A percentile compares a stretch with the other conserved stretches of the same genome.
Evolutionary conservation across 768 basidiomycete genomes (phyloP).

Genomic region (Leucocoprinus leucothites): DNA sequence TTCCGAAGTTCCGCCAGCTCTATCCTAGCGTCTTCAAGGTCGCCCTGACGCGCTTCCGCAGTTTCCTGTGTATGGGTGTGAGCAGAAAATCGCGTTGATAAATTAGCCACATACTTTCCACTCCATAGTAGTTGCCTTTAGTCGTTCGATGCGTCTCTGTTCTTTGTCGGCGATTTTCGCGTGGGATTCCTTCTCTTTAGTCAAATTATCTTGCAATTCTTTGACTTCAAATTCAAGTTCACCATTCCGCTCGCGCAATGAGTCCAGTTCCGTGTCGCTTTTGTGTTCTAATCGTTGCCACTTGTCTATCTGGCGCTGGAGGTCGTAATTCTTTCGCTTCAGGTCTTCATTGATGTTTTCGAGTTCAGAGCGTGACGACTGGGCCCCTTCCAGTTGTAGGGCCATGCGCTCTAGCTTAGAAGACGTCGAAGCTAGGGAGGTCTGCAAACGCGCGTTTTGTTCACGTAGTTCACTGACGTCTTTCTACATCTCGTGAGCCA

Average conservation of each 20-base stretch:
- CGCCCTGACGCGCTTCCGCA: constrained; percentile 32
- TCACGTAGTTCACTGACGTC: constrained; percentile 41
- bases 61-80: constrained; percentile 30
- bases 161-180: constrained; percentile 40
- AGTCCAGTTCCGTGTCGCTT: constrained; percentile 56
- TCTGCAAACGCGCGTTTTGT: constrained; percentile 46
- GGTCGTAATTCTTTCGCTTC: constrained; percentile 49
- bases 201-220: constrained; percentile 37
- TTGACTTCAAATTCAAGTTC: constrained; percentile 55
- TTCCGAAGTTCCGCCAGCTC: constrained; percentile 37
- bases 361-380: constrained; percentile 50
- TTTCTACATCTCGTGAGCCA: constrained; percentile 23
- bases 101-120: constrained; percentile 40
- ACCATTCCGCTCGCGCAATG: constrained; percentile 47
- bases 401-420: constrained; percentile 55
- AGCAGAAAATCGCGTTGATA: constrained; percentile 2
- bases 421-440: constrained; percentile 39
- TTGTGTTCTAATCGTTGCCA: constrained; percentile 69
- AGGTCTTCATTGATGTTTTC: constrained; percentile 56
- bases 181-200: constrained; percentile 28
- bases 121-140: constrained; percentile 35
- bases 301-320: constrained; percentile 63
- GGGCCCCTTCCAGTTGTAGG: constrained; percentile 57
- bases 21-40: constrained; percentile 30
- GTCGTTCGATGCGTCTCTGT: constrained; percentile 36